Percentiles rank a stretch among this genome's conserved stretches.
phyloP scores from a whole-genome alignment of 139 green algal species.

The Eudorina sp. region DNA sequence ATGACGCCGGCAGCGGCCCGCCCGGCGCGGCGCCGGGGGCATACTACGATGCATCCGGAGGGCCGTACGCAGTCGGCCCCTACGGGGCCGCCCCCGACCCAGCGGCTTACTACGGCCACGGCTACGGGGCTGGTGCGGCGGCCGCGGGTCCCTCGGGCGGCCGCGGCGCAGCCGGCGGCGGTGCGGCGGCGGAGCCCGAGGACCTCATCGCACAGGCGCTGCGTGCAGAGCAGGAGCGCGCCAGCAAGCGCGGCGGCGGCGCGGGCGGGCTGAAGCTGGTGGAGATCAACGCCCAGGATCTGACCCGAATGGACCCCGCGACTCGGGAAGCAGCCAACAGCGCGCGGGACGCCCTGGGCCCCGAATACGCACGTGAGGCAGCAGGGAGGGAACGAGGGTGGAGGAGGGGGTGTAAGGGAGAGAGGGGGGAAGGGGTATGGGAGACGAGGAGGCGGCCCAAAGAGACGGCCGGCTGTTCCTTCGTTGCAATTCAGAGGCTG shows the following conservation, averaged over 20 bases:
- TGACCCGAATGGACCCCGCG: slow-evolving; percentile 70
- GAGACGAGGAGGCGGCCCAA: no score
- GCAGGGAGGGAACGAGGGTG: no score
- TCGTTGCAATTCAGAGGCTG: no score
- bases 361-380: slow-evolving; percentile 71
- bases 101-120: neutral
- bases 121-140: slow-evolving; percentile 10
- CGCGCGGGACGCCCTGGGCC: slow-evolving; percentile 70
- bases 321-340: slow-evolving; percentile 59
- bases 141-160: neutral
- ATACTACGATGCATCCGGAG: neutral
- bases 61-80: neutral
- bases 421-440: no score
- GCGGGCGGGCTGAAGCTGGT: slow-evolving; percentile 63
- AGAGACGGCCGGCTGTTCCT: no score
- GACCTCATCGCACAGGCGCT: slow-evolving; percentile 66
- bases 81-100: neutral
- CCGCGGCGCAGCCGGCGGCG: neutral
- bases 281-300: slow-evolving; percentile 70
- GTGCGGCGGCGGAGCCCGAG: neutral
- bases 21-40: neutral
- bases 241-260: slow-evolving; percentile 34
- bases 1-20: neutral
- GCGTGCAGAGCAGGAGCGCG: slow-evolving; percentile 62
- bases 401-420: no score